Evolutionary conservation across 805 yeast genomes (phyloP).

Genomic region (Barnettozyma californica): DNA sequence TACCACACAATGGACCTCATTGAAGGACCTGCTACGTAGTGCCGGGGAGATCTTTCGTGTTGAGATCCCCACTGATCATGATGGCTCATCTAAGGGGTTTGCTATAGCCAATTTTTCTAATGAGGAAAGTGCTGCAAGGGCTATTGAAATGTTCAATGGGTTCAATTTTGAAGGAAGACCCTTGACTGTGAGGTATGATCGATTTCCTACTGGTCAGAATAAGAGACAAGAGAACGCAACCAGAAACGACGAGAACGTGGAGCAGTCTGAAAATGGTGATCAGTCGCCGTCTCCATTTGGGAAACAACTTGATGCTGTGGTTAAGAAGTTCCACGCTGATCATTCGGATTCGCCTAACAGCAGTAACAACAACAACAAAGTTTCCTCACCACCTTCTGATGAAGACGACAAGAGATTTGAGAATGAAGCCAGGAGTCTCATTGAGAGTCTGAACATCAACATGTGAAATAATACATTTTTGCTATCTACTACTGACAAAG

Average conservation of each 20-base stretch:
- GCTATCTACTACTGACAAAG: neutral
- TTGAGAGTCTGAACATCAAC: slow-evolving; percentile 15
- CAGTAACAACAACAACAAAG: neutral
- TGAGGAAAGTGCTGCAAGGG: slow-evolving; percentile 40
- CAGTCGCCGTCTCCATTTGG: neutral
- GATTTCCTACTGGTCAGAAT: slow-evolving; percentile 33
- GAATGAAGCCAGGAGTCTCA: slow-evolving; percentile 23
- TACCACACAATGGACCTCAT: slow-evolving; percentile 33
- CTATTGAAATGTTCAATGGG: slow-evolving; percentile 48
- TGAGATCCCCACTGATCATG: slow-evolving; percentile 32
- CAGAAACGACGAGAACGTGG: neutral
- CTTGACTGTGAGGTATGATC: slow-evolving; percentile 57
- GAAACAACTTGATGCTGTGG: neutral
- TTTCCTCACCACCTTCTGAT: neutral
- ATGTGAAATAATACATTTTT: neutral
- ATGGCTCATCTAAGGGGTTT: slow-evolving; percentile 50
- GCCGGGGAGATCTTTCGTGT: slow-evolving; percentile 25
- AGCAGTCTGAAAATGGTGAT: neutral
- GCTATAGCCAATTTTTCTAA: slow-evolving; percentile 54
- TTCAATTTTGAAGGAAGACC: slow-evolving; percentile 52
- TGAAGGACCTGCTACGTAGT: slow-evolving; percentile 32
- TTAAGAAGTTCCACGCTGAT: neutral
- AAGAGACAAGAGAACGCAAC: neutral
- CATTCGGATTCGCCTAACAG: neutral
- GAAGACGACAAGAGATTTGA: slow-evolving; percentile 19